Percentiles rank a stretch among this genome's conserved stretches.
Evolutionary conservation across 306 rosid genomes (phyloP).

Genomic region (Pueraria montana): DNA sequence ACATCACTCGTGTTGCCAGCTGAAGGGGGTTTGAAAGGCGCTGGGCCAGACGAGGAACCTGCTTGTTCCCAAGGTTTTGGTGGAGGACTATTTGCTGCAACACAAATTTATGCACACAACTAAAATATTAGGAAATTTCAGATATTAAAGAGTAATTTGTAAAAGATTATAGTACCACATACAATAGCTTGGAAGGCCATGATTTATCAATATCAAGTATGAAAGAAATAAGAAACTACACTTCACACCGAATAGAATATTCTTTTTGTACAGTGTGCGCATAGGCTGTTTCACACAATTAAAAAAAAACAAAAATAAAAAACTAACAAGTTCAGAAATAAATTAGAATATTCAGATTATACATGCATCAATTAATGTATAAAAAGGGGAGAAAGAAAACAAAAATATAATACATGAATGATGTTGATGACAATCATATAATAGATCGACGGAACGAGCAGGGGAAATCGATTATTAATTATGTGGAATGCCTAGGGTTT

Average conservation of each 20-base stretch:
- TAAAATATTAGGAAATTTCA: background rate
- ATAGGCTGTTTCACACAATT: background rate
- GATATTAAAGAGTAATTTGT: background rate
- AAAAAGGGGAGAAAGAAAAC: background rate
- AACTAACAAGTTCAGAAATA: background rate
- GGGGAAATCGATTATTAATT: background rate
- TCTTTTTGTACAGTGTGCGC: no score
- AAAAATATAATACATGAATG: background rate
- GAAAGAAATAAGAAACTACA: no score
- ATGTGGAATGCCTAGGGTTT: background rate
- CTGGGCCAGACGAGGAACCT: constrained; percentile 85
- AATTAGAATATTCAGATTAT: constrained; percentile 21
- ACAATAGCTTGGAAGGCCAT: no score
- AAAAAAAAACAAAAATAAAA: background rate
- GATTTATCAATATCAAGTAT: no score
- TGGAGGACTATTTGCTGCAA: constrained; percentile 81
- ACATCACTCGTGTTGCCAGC: constrained; percentile 87
- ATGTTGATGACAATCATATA: background rate
- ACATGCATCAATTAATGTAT: background rate
- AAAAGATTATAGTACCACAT: background rate
- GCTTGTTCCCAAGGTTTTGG: constrained; percentile 96
- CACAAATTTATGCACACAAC: constrained; percentile 29
- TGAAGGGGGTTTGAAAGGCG: constrained; percentile 91
- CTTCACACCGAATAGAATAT: no score
- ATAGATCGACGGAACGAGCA: background rate